Base-by-base conservation (phyloP, 2,329 filamentous ascomycete genomes). In the Cercospora nicotianae region DNA sequence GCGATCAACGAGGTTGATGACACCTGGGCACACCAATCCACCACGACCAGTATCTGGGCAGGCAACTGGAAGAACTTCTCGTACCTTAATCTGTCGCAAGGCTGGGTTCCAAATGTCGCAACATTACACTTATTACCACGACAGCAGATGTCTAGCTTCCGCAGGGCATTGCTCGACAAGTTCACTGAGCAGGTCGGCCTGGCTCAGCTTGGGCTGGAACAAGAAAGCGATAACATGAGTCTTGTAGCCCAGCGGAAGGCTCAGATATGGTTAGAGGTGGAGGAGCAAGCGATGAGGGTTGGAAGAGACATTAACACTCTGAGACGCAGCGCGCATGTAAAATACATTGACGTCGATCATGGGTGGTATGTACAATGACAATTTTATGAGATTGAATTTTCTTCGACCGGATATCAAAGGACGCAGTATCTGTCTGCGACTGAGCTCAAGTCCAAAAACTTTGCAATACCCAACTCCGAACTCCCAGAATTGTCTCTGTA, bases 21-120 rank as follows among this genome's bases (percentile, higher is more conserved):
- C 12, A 31, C 63, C 3, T 73, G 67, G 68, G 48, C 67, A 2
- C 42, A 36, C 20, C 28, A 71, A 0, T 75, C 73, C 13, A 51
- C 10, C 69, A 77, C 31, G 75, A 79, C 6, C 71, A 81, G 70
- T 9, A 72, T 74, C 7, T 82, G 81, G 78, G 78, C 77, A 28
- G 76, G 76, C 10, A 77, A 77, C 1, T 84, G 82, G 82, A 77
- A 79, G n/a, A 81, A 81, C 28, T 73, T 84, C 23, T 74, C 71
- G 0, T 80, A 81, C 31, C 36, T 84, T 48, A 80, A 80, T 31
- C 69, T 80, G 26, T 78, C 77, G 20, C 82, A 83, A 69, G 81
- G 81, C 53, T 83, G 81, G 81, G 77, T 82, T 3, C 82, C 82
- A 13, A 69, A 30, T 2, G 8, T 58, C 3, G 28, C 64, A 13